These are phyloP conservation scores for Elaphomyces granulatus DNA, from an alignment of 495 filamentous ascomycete genomes.

Conservation along the genomic window DNA sequence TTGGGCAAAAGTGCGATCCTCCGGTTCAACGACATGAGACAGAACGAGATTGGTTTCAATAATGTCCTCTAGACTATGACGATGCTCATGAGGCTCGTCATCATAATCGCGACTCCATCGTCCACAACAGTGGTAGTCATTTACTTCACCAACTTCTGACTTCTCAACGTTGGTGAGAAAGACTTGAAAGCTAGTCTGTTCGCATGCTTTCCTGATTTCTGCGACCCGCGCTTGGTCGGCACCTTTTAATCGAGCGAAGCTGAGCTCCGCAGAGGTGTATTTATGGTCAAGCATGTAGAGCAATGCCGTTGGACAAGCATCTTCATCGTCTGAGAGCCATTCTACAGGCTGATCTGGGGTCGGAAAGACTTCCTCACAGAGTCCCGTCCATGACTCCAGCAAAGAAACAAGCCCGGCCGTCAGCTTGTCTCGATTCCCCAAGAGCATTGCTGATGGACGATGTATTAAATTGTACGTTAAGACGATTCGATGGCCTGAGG, in stretches of 20 bases:
- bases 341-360: too few relatives aligned
- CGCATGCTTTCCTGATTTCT: constrained; percentile 18
- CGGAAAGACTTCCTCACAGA: too few relatives aligned
- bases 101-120: neutral
- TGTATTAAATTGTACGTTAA: constrained; percentile 42
- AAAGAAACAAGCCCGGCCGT: constrained; percentile 9
- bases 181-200: constrained; percentile 17
- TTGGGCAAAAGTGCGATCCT: constrained; percentile 1
- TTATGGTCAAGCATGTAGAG: constrained; percentile 32
- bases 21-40: constrained; percentile 1
- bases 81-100: too few relatives aligned
- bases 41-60: neutral
- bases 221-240: constrained; percentile 19
- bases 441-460: constrained; percentile 4
- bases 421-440: constrained; percentile 4
- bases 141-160: constrained; percentile 7
- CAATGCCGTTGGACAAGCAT: constrained; percentile 5
- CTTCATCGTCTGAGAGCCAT: too few relatives aligned
- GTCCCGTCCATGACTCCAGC: constrained; percentile 11
- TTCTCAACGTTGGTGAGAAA: constrained; percentile 26
- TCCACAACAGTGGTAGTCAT: neutral
- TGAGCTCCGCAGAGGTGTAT: constrained; percentile 32
- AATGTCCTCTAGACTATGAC: neutral
- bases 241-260: constrained; percentile 24
- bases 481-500: constrained; percentile 35